Percentiles rank a stretch among this genome's conserved stretches.
phyloP scores from a whole-genome alignment of 2,329 filamentous ascomycete genomes.

The Fusarium floridanum region DNA sequence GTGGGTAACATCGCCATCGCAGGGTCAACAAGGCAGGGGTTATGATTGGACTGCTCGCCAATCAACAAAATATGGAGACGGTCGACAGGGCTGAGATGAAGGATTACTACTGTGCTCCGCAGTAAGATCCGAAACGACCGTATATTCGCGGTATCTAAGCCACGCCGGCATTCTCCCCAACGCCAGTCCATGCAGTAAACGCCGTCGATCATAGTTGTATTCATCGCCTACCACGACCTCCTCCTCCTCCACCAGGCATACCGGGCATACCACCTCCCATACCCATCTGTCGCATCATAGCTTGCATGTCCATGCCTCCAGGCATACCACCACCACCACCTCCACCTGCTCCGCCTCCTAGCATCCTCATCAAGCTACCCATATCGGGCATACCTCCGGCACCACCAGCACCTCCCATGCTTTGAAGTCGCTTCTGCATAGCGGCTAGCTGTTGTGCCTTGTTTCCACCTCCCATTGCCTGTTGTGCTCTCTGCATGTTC shows the following conservation, averaged over 20 bases:
- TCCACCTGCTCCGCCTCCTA: conserved; percentile 72
- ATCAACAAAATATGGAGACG: neutral
- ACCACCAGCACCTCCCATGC: conserved; percentile 83
- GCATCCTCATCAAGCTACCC: conserved; percentile 91
- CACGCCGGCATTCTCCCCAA: conserved; percentile 24
- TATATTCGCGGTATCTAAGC: conserved; percentile 4
- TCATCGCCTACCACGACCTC: conserved; percentile 50
- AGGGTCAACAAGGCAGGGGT: neutral
- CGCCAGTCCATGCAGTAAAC: conserved; percentile 25
- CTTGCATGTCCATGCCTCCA: conserved; percentile 80
- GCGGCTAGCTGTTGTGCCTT: conserved; percentile 94
- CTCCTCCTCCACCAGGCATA: conserved; percentile 39
- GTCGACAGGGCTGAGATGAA: conserved; percentile 4
- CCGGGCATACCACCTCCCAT: conserved; percentile 60
- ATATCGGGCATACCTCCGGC: conserved; percentile 83
- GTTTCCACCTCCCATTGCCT: conserved; percentile 90
- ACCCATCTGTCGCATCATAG: conserved; percentile 82
- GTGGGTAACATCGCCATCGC: neutral
- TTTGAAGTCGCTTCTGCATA: conserved; percentile 95
- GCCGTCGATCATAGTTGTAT: neutral
- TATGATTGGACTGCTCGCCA: conserved; percentile 31
- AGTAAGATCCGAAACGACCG: neutral
- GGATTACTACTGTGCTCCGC: too few relatives aligned
- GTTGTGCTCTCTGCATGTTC: conserved; percentile 95
- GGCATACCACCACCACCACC: conserved; percentile 68